Conservation (phyloP, 805 yeast genomes). For the Candida vartiovaarae region DNA sequence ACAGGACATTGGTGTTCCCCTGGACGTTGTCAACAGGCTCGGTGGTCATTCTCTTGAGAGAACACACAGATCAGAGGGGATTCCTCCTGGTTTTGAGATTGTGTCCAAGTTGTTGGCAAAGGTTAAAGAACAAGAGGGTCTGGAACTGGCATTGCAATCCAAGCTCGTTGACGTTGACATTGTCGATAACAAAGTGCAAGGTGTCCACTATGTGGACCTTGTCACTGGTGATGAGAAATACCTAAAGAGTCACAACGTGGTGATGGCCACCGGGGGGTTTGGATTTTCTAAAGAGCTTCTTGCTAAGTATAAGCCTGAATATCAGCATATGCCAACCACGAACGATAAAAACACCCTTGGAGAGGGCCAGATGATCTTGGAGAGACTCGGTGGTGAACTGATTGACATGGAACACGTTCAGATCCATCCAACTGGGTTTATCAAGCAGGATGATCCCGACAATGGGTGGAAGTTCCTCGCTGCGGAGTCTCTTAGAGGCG, state of each 20-base stretch:
- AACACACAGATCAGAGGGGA: constrained; percentile 67
- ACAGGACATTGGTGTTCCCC: constrained; percentile 50
- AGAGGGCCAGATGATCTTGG: constrained; percentile 49
- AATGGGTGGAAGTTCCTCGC: constrained; percentile 48
- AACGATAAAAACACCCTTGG: constrained; percentile 52
- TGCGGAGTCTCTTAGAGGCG: constrained; percentile 53
- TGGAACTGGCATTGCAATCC: constrained; percentile 32
- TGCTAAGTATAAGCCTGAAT: constrained; percentile 38
- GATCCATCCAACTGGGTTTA: constrained; percentile 58
- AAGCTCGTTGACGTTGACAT: constrained; percentile 31
- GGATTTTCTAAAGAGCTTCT: constrained; percentile 34
- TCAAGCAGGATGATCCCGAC: constrained; percentile 34
- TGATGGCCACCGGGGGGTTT: constrained; percentile 57
- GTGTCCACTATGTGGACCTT: constrained; percentile 34
- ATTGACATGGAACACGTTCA: constrained; percentile 55
- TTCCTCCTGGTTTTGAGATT: constrained; percentile 57
- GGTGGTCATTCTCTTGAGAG: constrained; percentile 81
- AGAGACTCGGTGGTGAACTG: constrained; percentile 38
- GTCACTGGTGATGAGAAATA: constrained; percentile 18
- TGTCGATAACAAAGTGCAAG: constrained; percentile 27
- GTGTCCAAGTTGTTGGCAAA: constrained; percentile 37
- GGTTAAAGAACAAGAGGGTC: constrained; percentile 26
- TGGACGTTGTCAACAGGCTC: constrained; percentile 62
- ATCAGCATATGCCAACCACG: constrained; percentile 42
- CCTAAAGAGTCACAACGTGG: constrained; percentile 28